Evolutionary conservation across 2,329 filamentous ascomycete species (phyloP).

Genomic region (Ramularia endophylla): DNA sequence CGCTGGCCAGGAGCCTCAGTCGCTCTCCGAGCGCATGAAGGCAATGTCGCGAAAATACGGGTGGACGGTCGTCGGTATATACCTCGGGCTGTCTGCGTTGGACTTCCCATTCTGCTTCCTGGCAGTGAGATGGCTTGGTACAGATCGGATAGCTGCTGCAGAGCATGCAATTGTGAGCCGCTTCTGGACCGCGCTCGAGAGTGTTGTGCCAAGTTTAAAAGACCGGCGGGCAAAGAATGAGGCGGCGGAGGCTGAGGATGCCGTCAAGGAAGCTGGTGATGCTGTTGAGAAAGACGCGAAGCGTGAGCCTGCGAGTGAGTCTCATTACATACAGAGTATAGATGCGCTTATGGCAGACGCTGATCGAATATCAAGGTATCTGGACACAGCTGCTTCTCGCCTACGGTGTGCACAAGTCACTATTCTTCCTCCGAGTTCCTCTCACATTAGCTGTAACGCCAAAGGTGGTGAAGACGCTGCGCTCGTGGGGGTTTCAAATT

Average conservation of each 20-base stretch:
- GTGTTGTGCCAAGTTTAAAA: conserved; percentile 47
- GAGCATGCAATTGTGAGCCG: conserved; percentile 63
- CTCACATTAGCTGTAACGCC: conserved; percentile 85
- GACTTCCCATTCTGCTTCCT: conserved; percentile 97
- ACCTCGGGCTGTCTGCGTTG: conserved; percentile 71
- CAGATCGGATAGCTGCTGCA: conserved; percentile 72
- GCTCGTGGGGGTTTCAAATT: conserved; percentile 91
- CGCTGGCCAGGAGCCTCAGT: conserved; percentile 20
- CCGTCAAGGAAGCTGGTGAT: conserved; percentile 43
- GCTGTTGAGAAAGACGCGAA: conserved; percentile 15
- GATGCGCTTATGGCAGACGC: conserved; percentile 2
- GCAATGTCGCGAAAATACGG: conserved; percentile 89
- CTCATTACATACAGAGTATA: neutral
- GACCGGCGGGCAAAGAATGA: conserved; percentile 17
- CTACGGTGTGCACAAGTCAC: conserved; percentile 96
- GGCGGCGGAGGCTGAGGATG: conserved; percentile 22
- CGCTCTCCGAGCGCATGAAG: conserved; percentile 61
- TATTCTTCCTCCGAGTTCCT: conserved; percentile 94
- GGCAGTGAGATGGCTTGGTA: conserved; percentile 74
- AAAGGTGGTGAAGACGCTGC: conserved; percentile 84
- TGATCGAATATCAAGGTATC: conserved; percentile 43
- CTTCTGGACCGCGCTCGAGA: conserved; percentile 54
- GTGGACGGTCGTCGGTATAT: conserved; percentile 89
- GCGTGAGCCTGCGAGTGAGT: conserved; percentile 28
- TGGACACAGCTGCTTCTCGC: conserved; percentile 88